These are phyloP conservation scores for Podaxis mareebaensis DNA, from an alignment of 768 basidiomycete species.

Conservation along the genomic window DNA sequence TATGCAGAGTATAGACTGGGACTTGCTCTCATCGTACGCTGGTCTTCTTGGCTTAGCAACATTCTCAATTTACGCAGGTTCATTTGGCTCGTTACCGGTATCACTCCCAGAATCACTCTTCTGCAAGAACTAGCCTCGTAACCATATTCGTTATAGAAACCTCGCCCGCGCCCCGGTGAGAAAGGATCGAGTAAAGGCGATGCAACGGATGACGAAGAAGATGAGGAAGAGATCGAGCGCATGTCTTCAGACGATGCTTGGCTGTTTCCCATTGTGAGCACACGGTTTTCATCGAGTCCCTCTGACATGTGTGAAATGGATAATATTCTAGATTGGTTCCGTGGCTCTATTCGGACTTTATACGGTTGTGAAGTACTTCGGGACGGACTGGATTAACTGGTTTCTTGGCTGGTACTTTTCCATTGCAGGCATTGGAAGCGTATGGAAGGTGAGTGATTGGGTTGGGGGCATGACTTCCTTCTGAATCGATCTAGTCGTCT, in stretches of 20 bases:
- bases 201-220: slow-evolving; percentile 50
- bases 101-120: slow-evolving; percentile 25
- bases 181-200: slow-evolving; percentile 14
- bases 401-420: slow-evolving; percentile 77
- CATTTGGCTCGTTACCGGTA: slow-evolving; percentile 69
- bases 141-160: slow-evolving; percentile 23
- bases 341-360: slow-evolving; percentile 69
- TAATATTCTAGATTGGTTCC: slow-evolving; percentile 60
- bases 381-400: slow-evolving; percentile 82
- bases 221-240: slow-evolving; percentile 58
- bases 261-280: slow-evolving; percentile 72
- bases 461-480: neutral
- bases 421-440: slow-evolving; percentile 60
- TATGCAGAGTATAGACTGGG: slow-evolving; percentile 45
- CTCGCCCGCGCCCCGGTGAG: slow-evolving; percentile 21
- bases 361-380: slow-evolving; percentile 69
- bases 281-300: neutral
- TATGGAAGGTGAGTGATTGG: slow-evolving; percentile 59
- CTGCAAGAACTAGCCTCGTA: neutral
- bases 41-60: slow-evolving; percentile 68
- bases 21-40: slow-evolving; percentile 64
- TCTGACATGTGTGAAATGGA: slow-evolving; percentile 1
- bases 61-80: slow-evolving; percentile 68
- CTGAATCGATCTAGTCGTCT: slow-evolving; percentile 39
- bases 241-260: slow-evolving; percentile 71